These are phyloP conservation scores for Discostella stelligera DNA, from an alignment of 352 stramenopile genomes.

Conservation along the genomic window DNA sequence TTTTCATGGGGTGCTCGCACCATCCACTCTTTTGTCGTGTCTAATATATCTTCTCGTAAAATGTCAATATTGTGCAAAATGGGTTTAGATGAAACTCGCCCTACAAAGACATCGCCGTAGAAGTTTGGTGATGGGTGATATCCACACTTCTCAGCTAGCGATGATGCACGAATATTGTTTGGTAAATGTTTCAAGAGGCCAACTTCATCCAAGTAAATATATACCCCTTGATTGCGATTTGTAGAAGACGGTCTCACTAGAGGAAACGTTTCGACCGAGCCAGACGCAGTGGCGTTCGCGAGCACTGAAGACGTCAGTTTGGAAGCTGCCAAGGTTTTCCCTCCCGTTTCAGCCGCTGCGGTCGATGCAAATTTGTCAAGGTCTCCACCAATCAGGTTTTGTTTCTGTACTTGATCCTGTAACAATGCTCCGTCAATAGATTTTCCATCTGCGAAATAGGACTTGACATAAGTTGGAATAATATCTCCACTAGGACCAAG, in stretches of 20 bases:
- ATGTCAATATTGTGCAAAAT: constrained; percentile 51
- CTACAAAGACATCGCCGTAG: constrained; percentile 78
- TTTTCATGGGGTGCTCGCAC: constrained; percentile 65
- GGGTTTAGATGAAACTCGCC: constrained; percentile 42
- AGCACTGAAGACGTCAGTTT: constrained; percentile 21
- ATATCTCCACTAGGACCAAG: constrained; percentile 37
- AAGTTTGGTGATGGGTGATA: constrained; percentile 74
- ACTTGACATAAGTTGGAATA: constrained; percentile 36
- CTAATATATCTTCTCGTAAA: constrained; percentile 46
- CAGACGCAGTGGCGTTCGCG: constrained; percentile 52
- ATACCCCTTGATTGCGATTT: constrained; percentile 64
- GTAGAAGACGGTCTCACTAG: constrained; percentile 63
- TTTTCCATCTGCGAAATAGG: constrained; percentile 46
- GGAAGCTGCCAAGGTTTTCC: constrained; percentile 6
- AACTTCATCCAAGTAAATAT: constrained; percentile 82
- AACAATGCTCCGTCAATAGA: constrained; percentile 42
- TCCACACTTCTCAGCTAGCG: constrained; percentile 52
- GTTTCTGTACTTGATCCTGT: constrained; percentile 35
- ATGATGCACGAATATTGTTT: constrained; percentile 54
- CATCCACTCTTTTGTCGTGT: constrained; percentile 61
- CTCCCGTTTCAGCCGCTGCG: constrained; percentile 1
- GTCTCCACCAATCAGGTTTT: constrained; percentile 36
- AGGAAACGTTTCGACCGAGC: constrained; percentile 72
- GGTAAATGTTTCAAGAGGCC: constrained; percentile 76
- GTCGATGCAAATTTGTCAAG: constrained; percentile 19